Percentiles rank a stretch among this genome's conserved stretches.
Conservation (phyloP, 805 yeast genomes). For the Blastobotrys attinorum region DNA sequence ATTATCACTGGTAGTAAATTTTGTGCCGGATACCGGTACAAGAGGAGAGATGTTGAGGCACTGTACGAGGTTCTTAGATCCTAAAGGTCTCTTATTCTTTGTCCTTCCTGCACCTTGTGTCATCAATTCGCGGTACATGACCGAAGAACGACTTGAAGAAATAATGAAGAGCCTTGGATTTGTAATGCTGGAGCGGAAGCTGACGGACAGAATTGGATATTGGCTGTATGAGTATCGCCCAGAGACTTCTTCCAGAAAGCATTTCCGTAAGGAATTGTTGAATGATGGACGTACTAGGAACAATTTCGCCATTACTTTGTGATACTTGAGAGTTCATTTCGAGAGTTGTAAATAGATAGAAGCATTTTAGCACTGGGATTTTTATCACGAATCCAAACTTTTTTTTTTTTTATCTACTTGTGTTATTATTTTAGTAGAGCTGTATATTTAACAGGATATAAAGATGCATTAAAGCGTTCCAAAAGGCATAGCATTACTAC, state of each 20-base stretch:
- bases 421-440: too few species aligned
- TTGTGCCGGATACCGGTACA: slow-evolving; percentile 62
- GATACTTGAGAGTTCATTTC: slow-evolving; percentile 7
- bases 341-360: too few species aligned
- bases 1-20: slow-evolving; percentile 81
- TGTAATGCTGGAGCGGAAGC: slow-evolving; percentile 36
- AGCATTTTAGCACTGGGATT: too few species aligned
- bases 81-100: slow-evolving; percentile 44
- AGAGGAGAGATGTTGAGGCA: slow-evolving; percentile 74
- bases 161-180: slow-evolving; percentile 62
- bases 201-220: slow-evolving; percentile 66
- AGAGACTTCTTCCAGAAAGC: slow-evolving; percentile 9
- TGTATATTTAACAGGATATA: too few species aligned
- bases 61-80: slow-evolving; percentile 46
- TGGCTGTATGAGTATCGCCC: slow-evolving; percentile 49
- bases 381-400: too few species aligned
- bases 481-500: too few species aligned
- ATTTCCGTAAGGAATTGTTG: slow-evolving; percentile 40
- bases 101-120: slow-evolving; percentile 89
- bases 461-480: not conserved
- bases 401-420: too few species aligned
- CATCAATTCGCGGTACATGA: slow-evolving; percentile 71
- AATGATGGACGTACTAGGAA: slow-evolving; percentile 54
- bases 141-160: slow-evolving; percentile 32
- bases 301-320: slow-evolving; percentile 53